These are phyloP conservation scores for Astragalus membranaceus DNA, from an alignment of 306 rosid genomes.

Conservation along the genomic window DNA sequence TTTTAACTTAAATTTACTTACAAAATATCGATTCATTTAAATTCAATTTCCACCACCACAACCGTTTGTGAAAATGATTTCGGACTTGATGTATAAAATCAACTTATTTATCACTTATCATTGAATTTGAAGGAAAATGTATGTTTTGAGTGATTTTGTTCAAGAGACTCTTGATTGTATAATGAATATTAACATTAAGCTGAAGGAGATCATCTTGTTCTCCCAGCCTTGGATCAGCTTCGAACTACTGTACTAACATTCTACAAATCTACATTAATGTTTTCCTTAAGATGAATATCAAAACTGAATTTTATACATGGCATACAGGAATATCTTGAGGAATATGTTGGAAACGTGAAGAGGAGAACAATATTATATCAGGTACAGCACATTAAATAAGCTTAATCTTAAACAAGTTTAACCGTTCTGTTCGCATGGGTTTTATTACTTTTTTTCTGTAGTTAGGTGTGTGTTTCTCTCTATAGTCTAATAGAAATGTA, in stretches of 20 bases:
- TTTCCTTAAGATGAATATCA: constrained; percentile 7
- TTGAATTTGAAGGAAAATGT: not conserved
- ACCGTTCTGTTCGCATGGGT: too few species aligned
- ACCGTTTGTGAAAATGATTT: too few species aligned
- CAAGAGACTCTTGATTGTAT: not conserved
- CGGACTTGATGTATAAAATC: not conserved
- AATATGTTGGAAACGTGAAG: constrained; percentile 56
- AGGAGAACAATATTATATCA: constrained; percentile 69
- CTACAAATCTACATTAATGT: not conserved
- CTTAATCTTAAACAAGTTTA: not conserved
- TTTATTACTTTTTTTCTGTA: too few species aligned
- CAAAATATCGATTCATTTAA: too few species aligned
- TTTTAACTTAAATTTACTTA: too few species aligned
- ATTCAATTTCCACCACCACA: too few species aligned
- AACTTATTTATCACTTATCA: too few species aligned
- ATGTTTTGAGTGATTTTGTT: not conserved
- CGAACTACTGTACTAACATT: not conserved
- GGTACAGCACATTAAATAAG: constrained; percentile 35
- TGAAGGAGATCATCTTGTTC: not conserved
- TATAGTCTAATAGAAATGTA: not conserved
- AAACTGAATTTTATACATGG: not conserved
- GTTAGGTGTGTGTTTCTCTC: too few species aligned
- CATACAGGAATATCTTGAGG: constrained; percentile 94
- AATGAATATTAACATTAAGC: not conserved
- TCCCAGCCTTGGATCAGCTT: not conserved